phyloP scores from a whole-genome alignment of 129 eudicot genomes.

The Apium graveolens region DNA sequence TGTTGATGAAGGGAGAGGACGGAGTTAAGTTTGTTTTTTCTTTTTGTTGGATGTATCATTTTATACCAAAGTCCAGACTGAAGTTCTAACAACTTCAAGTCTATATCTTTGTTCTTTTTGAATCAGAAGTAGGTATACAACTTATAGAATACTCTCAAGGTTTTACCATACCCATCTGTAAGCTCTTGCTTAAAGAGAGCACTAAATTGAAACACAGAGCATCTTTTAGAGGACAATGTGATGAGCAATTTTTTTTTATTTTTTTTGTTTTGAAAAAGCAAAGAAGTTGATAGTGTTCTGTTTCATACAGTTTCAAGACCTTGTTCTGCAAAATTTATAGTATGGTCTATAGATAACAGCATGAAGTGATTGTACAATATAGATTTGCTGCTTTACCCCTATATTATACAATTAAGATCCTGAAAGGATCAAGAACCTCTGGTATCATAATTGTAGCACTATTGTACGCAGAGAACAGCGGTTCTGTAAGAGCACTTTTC shows the following conservation, averaged over 20 bases:
- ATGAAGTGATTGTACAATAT: not conserved
- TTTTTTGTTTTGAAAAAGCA: not conserved
- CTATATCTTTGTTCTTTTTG: not conserved
- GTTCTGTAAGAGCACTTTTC: not conserved
- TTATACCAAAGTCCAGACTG: not conserved
- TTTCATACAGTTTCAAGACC: not conserved
- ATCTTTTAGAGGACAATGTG: not conserved
- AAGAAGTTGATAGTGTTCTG: not conserved
- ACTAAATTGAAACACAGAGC: not conserved
- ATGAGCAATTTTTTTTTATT: not conserved
- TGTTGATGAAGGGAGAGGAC: slow-evolving; percentile 14
- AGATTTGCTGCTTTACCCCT: not conserved
- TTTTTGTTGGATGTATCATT: not conserved
- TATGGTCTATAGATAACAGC: not conserved
- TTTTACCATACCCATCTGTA: not conserved
- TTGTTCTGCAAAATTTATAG: not conserved
- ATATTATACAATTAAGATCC: not conserved
- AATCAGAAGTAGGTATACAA: not conserved
- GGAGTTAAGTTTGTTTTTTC: not conserved
- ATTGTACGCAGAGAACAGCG: not conserved
- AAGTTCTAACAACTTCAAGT: not conserved
- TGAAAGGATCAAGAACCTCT: not conserved
- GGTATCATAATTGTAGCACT: not conserved
- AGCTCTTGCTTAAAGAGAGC: not conserved
- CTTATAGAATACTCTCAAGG: not conserved